Conservation (phyloP, 1,139 yeast species). For the Pichia sp. region DNA sequence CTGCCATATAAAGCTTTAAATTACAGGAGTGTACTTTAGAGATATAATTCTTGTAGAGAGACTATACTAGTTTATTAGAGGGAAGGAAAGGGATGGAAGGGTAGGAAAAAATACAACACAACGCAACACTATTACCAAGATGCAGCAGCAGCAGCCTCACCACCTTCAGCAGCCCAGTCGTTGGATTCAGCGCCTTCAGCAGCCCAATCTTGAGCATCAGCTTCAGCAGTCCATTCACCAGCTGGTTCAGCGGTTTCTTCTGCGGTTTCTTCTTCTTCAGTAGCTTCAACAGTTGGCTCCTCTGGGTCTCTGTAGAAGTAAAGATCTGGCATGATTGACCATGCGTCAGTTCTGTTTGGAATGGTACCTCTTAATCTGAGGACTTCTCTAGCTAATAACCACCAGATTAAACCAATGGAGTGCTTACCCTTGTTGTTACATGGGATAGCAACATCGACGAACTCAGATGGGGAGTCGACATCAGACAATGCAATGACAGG, state of each 20-base stretch:
- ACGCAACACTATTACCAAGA: constrained; percentile 24
- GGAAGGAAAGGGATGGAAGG: too few species aligned
- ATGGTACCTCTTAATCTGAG: constrained; percentile 98
- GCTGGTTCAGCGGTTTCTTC: constrained; percentile 57
- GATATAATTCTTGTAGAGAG: too few species aligned
- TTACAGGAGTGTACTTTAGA: too few species aligned
- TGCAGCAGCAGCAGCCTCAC: constrained; percentile 28
- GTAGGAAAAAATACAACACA: too few species aligned
- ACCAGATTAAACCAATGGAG: constrained; percentile 99
- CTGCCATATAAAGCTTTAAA: too few species aligned
- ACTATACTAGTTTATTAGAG: constrained; percentile 8
- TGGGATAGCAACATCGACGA: constrained; percentile 99
- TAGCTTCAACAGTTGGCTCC: constrained; percentile 84
- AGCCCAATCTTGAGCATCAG: constrained; percentile 56
- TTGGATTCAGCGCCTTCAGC: constrained; percentile 41
- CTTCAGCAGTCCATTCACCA: constrained; percentile 47
- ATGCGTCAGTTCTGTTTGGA: constrained; percentile 93
- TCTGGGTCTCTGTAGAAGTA: constrained; percentile 99
- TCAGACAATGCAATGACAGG: constrained; percentile 99
- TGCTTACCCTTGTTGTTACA: constrained; percentile 99
- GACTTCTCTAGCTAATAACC: constrained; percentile 99
- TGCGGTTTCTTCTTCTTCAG: constrained; percentile 48
- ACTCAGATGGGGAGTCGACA: constrained; percentile 98
- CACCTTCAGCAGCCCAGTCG: constrained; percentile 38
- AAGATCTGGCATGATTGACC: constrained; percentile 99